Evolutionary conservation across 139 green algal genomes (phyloP), one percentile per base, ranked within the genome.

Genomic region (Auxenochlorella protothecoides): DNA sequence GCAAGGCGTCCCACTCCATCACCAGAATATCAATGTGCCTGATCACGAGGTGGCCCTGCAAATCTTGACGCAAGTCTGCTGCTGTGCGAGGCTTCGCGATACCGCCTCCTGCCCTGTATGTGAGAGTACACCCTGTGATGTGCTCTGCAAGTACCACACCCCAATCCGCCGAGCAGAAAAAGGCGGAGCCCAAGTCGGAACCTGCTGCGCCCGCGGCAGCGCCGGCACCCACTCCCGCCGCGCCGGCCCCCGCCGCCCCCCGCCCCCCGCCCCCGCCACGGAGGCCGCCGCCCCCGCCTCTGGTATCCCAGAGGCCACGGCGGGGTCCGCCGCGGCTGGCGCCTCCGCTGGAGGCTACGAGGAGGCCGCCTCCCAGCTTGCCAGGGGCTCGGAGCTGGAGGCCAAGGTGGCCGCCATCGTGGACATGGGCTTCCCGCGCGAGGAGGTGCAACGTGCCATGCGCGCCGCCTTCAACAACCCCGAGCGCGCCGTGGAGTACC

Each of bases 401-500:
- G 56, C 68, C 3, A 89, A 77, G 72, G 79, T 81, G 62, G 0
- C 55, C 6, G 76, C 84, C 74, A 97, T 98, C 53, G 78, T 82
- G 61, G 93, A 98, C 60, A 99, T 99, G 92, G 94, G 94, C 56
- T 97, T 97, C 74, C 68, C 86, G 54, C 73, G 81, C 3, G 84
- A 90, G 13, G 73, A 96, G 66, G 89, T 96, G 8, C 66, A 88
- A 59, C 78, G 81, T 5, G 94, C 94, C 0, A 91, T 99, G 88
- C 85, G 91, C 4, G 94, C 95, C 4, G 95, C 95, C 9, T 99
- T 94, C 87, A 98, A 99, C 88, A 99, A 99, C 87, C 93, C 95
- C 11, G 94, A 99, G 61, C 83, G 95, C 7, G 95, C 95, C 12
- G 95, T 99, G n/a, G 95, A 99, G 85, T 99, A 98, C 78, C 83